Evolutionary conservation across 805 yeast genomes (phyloP), one percentile per base, ranked within the genome.

Genomic region (Ogataea populi-albae): DNA sequence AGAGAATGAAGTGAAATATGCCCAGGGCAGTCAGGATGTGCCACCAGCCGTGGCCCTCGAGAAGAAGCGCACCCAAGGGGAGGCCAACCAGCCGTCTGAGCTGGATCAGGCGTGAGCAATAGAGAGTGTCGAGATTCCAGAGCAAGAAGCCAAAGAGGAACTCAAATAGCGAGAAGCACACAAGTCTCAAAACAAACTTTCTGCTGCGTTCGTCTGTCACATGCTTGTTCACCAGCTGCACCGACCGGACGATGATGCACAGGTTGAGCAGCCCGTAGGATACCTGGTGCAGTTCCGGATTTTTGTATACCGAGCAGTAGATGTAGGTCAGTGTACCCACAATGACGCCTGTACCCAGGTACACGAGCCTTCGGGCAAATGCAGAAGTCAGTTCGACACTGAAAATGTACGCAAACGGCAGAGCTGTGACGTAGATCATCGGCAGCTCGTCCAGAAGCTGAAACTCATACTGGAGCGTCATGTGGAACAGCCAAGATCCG

Each of bases 1-100:
- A 86, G 3, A 83, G 79, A 45, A 88, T 70, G 58, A 85, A 87
- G 55, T 70, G 81, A 62, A 86, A 89, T 9, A 88, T 89, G 1
- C 96, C 95, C 14, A 77, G 64, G 0, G 93, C 88, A 0, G 89
- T 82, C 37, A 83, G 65, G 18, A 83, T 63, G 54, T 88, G 97
- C 97, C 97, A 88, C 96, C 96, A 89, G 17, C 93, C 95, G 52
- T 88, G 97, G 17, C 89, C 79, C 58, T 88, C 97, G 21, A 89
- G 66, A 3, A 50, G 26, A 4, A 88, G 48, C 38, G 85, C 77
- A 2, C 96, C 96, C 38, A 81, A 74, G 2, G 97, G 97, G 65
- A 84, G 73, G 1, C 95, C 91, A 14, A 76, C 55, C 2, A 61
- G 47, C 44, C 91, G 71, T 53, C 96, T 71, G 5, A 74, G 55